Conservation (phyloP, 2,329 filamentous ascomycete species). For the Dothidotthia symphoricarpi region DNA sequence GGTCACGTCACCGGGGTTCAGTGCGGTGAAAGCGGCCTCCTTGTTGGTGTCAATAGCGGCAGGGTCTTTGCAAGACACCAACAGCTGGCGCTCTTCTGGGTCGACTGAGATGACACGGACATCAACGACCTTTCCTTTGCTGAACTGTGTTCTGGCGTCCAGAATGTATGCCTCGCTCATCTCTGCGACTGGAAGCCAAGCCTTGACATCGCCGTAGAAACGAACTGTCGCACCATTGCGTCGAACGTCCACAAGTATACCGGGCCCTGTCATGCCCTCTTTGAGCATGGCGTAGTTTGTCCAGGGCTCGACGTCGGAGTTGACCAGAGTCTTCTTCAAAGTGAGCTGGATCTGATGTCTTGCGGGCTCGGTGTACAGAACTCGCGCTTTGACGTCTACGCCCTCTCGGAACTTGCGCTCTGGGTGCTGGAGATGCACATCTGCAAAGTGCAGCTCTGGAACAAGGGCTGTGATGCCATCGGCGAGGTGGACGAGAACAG, state of each 20-base stretch:
- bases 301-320: constrained; percentile 80
- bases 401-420: constrained; percentile 95
- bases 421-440: constrained; percentile 82
- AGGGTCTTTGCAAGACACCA: constrained; percentile 91
- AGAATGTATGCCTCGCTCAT: constrained; percentile 98
- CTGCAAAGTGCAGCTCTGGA: constrained; percentile 82
- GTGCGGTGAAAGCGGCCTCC: constrained; percentile 66
- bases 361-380: constrained; percentile 73
- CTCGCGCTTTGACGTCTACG: constrained; percentile 76
- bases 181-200: constrained; percentile 87
- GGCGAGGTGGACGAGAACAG: constrained; percentile 77
- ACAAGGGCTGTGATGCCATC: constrained; percentile 89
- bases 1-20: constrained; percentile 72
- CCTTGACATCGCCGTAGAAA: constrained; percentile 81
- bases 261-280: constrained; percentile 74
- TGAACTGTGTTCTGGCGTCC: constrained; percentile 86
- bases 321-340: constrained; percentile 90
- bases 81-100: constrained; percentile 66
- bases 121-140: constrained; percentile 83
- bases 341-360: constrained; percentile 83
- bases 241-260: constrained; percentile 81
- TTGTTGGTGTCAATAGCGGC: constrained; percentile 76
- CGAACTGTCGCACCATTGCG: constrained; percentile 81
- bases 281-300: constrained; percentile 71
- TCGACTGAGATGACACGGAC: constrained; percentile 85